These are phyloP conservation scores for Fusarium sambucinum DNA, from an alignment of 2,329 filamentous ascomycete species.

Conservation along the genomic window DNA sequence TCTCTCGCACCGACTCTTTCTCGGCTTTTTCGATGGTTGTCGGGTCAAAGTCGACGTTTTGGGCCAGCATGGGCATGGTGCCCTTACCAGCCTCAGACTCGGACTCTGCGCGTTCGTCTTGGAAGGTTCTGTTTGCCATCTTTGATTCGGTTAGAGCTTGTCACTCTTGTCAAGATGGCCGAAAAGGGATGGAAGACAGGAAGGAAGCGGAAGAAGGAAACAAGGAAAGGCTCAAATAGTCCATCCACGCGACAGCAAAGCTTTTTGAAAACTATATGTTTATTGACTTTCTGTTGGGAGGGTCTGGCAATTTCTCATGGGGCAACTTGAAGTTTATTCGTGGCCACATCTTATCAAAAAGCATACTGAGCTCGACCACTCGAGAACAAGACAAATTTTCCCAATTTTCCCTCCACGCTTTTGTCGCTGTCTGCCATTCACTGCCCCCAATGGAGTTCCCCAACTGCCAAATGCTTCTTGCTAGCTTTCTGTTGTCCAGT, in stretches of 20 bases:
- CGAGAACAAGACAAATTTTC: not conserved
- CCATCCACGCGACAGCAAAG: no score
- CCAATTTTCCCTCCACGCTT: not conserved
- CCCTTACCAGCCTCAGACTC: not conserved
- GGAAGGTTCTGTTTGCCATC: not conserved
- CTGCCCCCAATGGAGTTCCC: conserved; percentile 12
- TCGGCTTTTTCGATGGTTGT: not conserved
- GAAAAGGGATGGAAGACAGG: not conserved
- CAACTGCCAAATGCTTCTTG: conserved; percentile 37
- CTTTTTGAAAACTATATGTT: not conserved
- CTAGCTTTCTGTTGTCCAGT: conserved; percentile 31
- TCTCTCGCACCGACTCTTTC: not conserved
- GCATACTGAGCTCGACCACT: not conserved
- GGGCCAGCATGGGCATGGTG: not conserved
- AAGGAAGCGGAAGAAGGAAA: not conserved
- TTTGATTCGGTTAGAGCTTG: not conserved
- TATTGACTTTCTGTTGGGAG: not conserved
- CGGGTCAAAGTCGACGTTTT: not conserved
- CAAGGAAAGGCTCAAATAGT: not conserved
- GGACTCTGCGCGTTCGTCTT: not conserved
- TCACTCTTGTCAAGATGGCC: not conserved
- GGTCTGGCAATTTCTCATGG: not conserved
- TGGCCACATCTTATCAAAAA: not conserved
- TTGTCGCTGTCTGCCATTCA: not conserved
- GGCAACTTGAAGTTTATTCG: conserved; percentile 1